These are phyloP conservation scores for Tetrapisispora phaffii DNA, from an alignment of 805 yeast genomes.

Conservation along the genomic window DNA sequence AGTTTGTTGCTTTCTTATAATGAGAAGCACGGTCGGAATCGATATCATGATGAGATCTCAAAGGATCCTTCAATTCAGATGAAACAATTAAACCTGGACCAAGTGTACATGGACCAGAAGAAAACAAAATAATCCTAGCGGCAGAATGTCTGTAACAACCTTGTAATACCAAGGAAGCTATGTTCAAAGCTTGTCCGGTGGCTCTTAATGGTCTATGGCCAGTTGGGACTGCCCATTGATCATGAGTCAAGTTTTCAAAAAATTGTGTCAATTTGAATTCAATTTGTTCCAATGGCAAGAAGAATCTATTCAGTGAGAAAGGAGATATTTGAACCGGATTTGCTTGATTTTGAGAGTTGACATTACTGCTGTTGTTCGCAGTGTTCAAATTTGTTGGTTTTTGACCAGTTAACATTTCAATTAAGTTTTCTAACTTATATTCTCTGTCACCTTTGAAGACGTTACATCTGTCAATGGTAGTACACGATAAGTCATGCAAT, in stretches of 20 bases:
- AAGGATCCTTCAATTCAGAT: conserved; percentile 85
- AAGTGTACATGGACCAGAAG: conserved; percentile 92
- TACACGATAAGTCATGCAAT: conserved; percentile 71
- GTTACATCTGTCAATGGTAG: conserved; percentile 59
- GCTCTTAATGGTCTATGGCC: conserved; percentile 82
- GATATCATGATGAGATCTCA: conserved; percentile 93
- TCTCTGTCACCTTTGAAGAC: conserved; percentile 88
- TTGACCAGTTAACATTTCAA: conserved; percentile 53
- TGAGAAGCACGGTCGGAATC: conserved; percentile 86
- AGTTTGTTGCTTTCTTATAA: conserved; percentile 75
- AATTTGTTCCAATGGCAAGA: conserved; percentile 63
- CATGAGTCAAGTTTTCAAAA: conserved; percentile 66
- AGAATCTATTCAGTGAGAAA: conserved; percentile 48
- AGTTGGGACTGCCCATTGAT: conserved; percentile 83
- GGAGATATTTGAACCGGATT: conserved; percentile 32
- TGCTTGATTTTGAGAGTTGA: conserved; percentile 1
- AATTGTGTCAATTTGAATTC: conserved; percentile 76
- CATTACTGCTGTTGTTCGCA: conserved; percentile 9
- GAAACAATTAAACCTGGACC: conserved; percentile 93
- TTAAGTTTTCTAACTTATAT: conserved; percentile 45
- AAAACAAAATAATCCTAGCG: conserved; percentile 78
- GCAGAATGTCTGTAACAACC: conserved; percentile 78
- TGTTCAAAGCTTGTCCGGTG: conserved; percentile 84
- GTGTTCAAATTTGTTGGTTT: conserved; percentile 30
- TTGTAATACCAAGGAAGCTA: conserved; percentile 75